Evolutionary conservation across 192 early-diverging fungal genomes (phyloP), one percentile per base, ranked within the genome.

Genomic region (Backusella morwellensis): DNA sequence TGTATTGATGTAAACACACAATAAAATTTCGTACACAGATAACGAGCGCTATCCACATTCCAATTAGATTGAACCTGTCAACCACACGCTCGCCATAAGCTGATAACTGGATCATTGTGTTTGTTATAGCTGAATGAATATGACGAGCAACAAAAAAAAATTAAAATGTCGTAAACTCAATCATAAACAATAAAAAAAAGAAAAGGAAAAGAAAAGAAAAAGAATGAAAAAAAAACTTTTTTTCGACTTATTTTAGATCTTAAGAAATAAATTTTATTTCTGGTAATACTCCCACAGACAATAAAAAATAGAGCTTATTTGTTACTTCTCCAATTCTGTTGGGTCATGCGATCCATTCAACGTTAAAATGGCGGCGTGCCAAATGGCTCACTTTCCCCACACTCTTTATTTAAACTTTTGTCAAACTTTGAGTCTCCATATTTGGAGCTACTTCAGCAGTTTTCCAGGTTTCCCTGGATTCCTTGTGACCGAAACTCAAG

Each of bases 51-150:
- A 78, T 34, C 56, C 77, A 82, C 77, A 76, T 78, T 32, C 74
- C 73, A 36, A 82, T 78, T 74, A 82, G 78, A 29, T 77, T 76
- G 42, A 82, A 21, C n/a, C 77, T 38, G 67, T 82, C 77, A 17
- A 82, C 47, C 5, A 82, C 81, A 23, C 77, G 69, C 14, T 54
- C 76, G 32, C 77, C 73, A 73, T 82, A 82, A 6, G 63, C 34
- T 72, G 77, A 72, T 14, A 82, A 59, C 34, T 78, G 41, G 12
- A 67, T 67, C 81, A 82, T 82, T 11, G 15, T 73, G 6, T 74
- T 35, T 63, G 56, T 63, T 63, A 63, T 63, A 63, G 56, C 56
- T 29, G 56, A 63, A 63, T 63, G n/a, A 29, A 14, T 63, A 63
- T 63, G 56, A 63, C 56, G 56, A 63, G 56, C 56, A 63, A 63